A percentile compares a stretch with the other conserved stretches of the same genome.
phyloP scores from a whole-genome alignment of 2,329 filamentous ascomycete genomes.

The Chaetothyriales sp. region DNA sequence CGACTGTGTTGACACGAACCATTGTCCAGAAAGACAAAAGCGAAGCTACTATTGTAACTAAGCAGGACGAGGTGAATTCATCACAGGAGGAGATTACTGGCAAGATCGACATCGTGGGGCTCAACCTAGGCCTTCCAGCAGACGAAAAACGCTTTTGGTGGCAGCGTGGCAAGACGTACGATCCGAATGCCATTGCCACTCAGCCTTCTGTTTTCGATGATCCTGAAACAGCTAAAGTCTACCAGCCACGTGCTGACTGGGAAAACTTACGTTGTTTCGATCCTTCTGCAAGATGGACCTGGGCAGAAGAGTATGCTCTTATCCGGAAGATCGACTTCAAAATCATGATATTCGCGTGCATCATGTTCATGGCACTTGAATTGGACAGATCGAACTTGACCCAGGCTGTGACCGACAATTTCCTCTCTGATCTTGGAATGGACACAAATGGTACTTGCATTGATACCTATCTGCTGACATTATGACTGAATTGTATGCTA shows the following conservation, averaged over 20 bases:
- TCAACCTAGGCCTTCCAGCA: slow-evolving; percentile 11
- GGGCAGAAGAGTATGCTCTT: slow-evolving; percentile 15
- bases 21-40: background rate
- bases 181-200: slow-evolving; percentile 21
- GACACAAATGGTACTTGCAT: slow-evolving; percentile 26
- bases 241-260: slow-evolving; percentile 22
- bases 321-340: slow-evolving; percentile 18
- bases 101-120: background rate
- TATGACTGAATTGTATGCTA: slow-evolving; percentile 2
- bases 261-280: slow-evolving; percentile 29
- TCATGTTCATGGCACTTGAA: slow-evolving; percentile 53
- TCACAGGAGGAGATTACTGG: background rate
- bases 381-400: slow-evolving; percentile 49
- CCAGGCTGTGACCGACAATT: slow-evolving; percentile 49
- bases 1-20: background rate
- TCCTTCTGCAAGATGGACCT: slow-evolving; percentile 21
- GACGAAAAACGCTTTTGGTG: slow-evolving; percentile 22
- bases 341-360: slow-evolving; percentile 20
- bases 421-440: slow-evolving; percentile 40
- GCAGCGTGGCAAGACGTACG: slow-evolving; percentile 16
- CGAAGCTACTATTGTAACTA: background rate
- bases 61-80: background rate
- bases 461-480: slow-evolving; percentile 7
- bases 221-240: slow-evolving; percentile 26
- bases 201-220: slow-evolving; percentile 36